Evolutionary conservation across 257 asterid species (phyloP), one percentile per base, ranked within the genome.

Genomic region (Verbascum thapsus): DNA sequence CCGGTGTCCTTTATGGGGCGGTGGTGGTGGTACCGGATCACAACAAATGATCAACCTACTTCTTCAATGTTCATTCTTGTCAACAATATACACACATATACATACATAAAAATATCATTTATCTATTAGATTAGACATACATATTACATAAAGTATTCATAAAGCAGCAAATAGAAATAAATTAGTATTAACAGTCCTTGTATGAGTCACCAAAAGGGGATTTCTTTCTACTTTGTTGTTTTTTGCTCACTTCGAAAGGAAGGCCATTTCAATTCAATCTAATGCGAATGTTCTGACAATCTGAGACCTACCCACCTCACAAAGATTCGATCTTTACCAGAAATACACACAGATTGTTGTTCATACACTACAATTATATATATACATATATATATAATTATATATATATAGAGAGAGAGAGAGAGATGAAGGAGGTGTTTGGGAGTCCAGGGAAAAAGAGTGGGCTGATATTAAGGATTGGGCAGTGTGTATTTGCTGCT

Each of bases 391-490:
- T 12, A 66, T 34, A 66, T 23, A 19, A 32, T 22, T 6, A 50
- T 16, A 64, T 40, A 38, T 63, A 56, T 11, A 57, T 38, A 51
- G 51, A 22, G 58, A 35, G 48, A 58, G 69, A 44, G 53, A 56
- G 44, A 78, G 79, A 56, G 77, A 85, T 83, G 98, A 85, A 83
- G 81, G 88, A 74, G 72, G 67, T 91, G 72, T 84, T 88, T 73
- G 98, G 98, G 47, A 72, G 89, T 55, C 98, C 98, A 26, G 96
- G 98, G 54, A 86, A 70, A 70, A 80, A 78, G 64, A 91, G 98
- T 75, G 95, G 98, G 75, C 65, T 81, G 55, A 48, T 77, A 9
- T 62, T 81, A 72, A 81, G 98, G 76, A 62, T 82, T 35, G 87
- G 90, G 12, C 98, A 88, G 72, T 81, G 85, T 78, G 63, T 84